Evolutionary conservation across 2,329 filamentous ascomycete species (phyloP).

Genomic region (Aspergillus ibericus): DNA sequence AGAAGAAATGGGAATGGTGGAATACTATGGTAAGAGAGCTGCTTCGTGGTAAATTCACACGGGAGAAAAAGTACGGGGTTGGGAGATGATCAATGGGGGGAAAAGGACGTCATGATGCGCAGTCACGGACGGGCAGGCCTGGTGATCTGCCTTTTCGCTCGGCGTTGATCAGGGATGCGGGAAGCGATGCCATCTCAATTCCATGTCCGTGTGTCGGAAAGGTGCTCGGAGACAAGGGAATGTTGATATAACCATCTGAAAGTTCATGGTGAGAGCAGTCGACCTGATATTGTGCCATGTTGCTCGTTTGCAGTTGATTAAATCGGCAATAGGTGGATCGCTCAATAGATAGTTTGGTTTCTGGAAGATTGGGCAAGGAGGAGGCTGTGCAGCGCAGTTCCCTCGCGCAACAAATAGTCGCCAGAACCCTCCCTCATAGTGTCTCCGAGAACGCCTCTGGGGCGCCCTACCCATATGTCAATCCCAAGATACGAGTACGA

Average conservation of each 20-base stretch:
- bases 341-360: not conserved
- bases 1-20: not conserved
- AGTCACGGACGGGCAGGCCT: slow-evolving; percentile 3
- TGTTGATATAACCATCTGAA: not conserved
- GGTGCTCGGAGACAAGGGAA: not conserved
- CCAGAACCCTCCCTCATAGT: not conserved
- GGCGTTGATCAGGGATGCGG: slow-evolving; percentile 3
- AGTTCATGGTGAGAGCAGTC: not conserved
- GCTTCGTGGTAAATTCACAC: not conserved
- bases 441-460: not conserved
- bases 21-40: not conserved
- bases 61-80: not conserved
- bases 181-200: not conserved
- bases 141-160: not conserved
- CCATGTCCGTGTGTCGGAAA: not conserved
- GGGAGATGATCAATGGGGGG: slow-evolving; percentile 4
- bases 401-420: not conserved
- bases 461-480: not conserved
- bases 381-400: not conserved
- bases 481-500: not conserved
- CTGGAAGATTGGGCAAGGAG: not conserved
- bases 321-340: not conserved
- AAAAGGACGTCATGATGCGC: slow-evolving; percentile 6
- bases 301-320: not conserved
- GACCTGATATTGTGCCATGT: not conserved